Base-by-base conservation (phyloP, 306 rosid genomes). In the Casuarina equisetifolia region DNA sequence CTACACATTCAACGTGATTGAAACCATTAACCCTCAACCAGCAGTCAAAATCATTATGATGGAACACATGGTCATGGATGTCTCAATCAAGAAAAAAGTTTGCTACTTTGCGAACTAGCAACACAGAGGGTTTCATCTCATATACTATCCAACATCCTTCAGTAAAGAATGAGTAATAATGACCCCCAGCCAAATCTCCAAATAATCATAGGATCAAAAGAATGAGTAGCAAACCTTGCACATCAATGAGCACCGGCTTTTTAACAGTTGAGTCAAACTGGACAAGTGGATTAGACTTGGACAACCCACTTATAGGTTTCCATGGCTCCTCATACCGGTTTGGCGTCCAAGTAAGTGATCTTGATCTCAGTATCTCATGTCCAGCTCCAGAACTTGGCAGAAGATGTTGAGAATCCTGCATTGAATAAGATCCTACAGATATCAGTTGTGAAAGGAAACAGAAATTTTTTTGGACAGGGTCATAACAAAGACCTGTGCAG, bases 371-470 rank as follows among this genome's bases (percentile, higher is more conserved):
- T n/a, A 83, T 51, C 55, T 88, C 90, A 9, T 78, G 82, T 71
- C 80, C 83, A 75, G 85, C 48, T 71, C 82, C 86, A 61, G 76
- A 40, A 75, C 76, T 78, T 3, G 93, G 81, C 72, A 86, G 77
- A 38, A 86, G 43, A 43, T 87, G 74, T 74, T 78, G 93, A 77
- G 53, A 86, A 69, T 83, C 93, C 97, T 92, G 90, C 40, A 19
- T 77, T 61, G 64, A 59, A 58, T 46, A 72, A 84, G 64, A 50
- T 54, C 13, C n/a, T 55, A 35, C 76, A 15, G 16, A 72, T 38
- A 32, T 72, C n/a, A 55, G 43, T 32, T 54, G 61, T 32, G 25
- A 72, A 77, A 77, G 25, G 50, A 73, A 19, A 16, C 67, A 67
- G 32, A 25, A 43, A 15, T 43, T 69, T 59, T 1, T n/a, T 52